Evolutionary conservation across 1,284 basidiomycete genomes (phyloP), one percentile per base, ranked within the genome.

Genomic region (Violaceomyces palustris): DNA sequence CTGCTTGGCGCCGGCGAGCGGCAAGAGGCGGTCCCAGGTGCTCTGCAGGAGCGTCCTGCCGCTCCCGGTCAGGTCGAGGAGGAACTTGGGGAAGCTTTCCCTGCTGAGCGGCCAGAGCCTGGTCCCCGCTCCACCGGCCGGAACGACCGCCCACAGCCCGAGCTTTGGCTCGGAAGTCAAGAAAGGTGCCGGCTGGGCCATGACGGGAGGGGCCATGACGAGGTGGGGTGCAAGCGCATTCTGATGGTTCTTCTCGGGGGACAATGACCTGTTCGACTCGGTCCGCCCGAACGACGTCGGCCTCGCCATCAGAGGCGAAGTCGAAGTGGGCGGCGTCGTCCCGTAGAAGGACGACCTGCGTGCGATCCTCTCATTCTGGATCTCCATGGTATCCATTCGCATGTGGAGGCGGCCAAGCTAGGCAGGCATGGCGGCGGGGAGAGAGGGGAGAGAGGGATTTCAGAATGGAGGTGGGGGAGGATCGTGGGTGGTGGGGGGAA

Each of bases 51-150:
- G 45, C 6, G 64, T 70, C 21, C 63, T 46, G 3, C 69, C 69
- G 4, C 40, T 52, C 8, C 69, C 69, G 14, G 64, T 69, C 3
- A 72, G 54, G 40, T 72, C 69, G 28, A 72, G 54, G 35, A 72
- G 45, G 47, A 72, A 72, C 39, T 72, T 72, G 49, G 69, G 69
- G 47, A 59, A 68, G 23, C 45, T 51, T 34, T 70, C 64, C 27
- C 69, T 50, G 24, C 64, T 67, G 4, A 72, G 47, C 9, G 69
- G 69, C 69, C 69, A 72, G 24, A 72, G 61, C 36, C 69, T 61
- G 4, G 69, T 72, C 10, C 69, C 69, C 2, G 69, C 64, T 22
- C 69, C 69, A 25, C 69, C 69, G 30, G 69, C 69, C 15, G 69
- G 69, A 1, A 72, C 67, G 5, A 72, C 69, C 12, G 57, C 63